Percentiles rank a stretch among this genome's conserved stretches.
Conservation (phyloP, 495 filamentous ascomycete species). For the Trypethelium eluteriae region DNA sequence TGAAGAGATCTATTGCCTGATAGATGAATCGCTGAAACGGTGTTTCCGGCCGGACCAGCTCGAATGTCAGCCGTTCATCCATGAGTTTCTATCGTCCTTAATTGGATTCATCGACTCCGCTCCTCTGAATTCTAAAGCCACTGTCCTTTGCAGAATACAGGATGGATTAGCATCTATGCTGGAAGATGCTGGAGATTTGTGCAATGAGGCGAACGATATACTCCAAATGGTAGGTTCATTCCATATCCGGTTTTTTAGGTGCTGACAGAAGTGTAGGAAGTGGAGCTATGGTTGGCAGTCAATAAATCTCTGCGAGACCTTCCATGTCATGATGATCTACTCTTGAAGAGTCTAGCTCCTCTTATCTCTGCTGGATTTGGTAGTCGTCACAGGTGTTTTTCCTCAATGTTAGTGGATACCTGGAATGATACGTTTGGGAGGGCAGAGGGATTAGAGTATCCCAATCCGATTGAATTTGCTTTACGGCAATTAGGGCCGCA, state of each 20-base stretch:
- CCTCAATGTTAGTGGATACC: constrained; percentile 47
- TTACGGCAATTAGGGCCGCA: constrained; percentile 42
- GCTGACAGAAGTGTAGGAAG: constrained; percentile 29
- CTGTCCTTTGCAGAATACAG: constrained; percentile 49
- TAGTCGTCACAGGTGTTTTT: constrained; percentile 46
- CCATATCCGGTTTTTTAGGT: not conserved
- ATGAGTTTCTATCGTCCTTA: constrained; percentile 32
- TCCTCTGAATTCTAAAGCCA: constrained; percentile 30
- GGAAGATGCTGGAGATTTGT: constrained; percentile 42
- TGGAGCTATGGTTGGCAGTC: constrained; percentile 28
- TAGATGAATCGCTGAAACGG: not conserved
- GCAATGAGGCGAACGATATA: not conserved
- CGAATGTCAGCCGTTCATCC: constrained; percentile 4
- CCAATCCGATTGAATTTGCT: constrained; percentile 40
- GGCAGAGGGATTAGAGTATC: constrained; percentile 41
- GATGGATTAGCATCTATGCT: constrained; percentile 55
- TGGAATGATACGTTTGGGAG: constrained; percentile 54
- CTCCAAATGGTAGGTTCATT: not conserved
- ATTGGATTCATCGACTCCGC: constrained; percentile 34
- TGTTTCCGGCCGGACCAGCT: not conserved
- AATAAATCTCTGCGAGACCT: constrained; percentile 21
- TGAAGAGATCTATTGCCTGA: constrained; percentile 27
- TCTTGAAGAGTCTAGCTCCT: constrained; percentile 43
- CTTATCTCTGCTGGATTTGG: constrained; percentile 52
- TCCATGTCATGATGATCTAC: constrained; percentile 35